Evolutionary conservation across 1,139 yeast species (phyloP).

Genomic region (Blastobotrys indianensis): DNA sequence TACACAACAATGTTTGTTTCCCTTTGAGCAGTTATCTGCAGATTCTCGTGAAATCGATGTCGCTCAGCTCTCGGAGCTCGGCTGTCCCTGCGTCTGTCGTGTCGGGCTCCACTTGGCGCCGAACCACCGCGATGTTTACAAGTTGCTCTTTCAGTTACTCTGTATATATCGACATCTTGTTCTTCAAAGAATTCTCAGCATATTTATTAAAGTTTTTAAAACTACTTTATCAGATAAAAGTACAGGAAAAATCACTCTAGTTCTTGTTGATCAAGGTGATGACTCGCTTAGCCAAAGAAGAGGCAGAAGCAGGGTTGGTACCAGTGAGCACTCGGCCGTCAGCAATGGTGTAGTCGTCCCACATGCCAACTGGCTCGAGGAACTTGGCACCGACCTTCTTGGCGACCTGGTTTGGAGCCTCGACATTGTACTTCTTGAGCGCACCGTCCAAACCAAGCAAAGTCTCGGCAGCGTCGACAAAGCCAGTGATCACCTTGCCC

Average conservation of each 20-base stretch:
- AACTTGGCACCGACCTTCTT: slow-evolving; percentile 43
- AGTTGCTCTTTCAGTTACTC: too few species aligned
- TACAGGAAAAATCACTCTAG: not conserved
- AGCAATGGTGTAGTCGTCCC: slow-evolving; percentile 45
- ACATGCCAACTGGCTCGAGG: slow-evolving; percentile 45
- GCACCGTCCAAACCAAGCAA: slow-evolving; percentile 36
- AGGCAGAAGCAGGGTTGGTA: slow-evolving; percentile 57
- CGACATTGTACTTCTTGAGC: slow-evolving; percentile 35
- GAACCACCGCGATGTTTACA: too few species aligned
- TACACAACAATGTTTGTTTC: too few species aligned
- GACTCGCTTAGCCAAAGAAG: slow-evolving; percentile 7
- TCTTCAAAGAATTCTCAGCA: too few species aligned
- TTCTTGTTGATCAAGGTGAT: slow-evolving; percentile 1
- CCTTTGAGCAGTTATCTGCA: too few species aligned
- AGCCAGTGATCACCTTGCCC: slow-evolving; percentile 55
- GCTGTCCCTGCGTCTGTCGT: too few species aligned
- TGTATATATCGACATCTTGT: too few species aligned
- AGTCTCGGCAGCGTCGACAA: slow-evolving; percentile 52
- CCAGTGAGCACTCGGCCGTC: slow-evolving; percentile 59
- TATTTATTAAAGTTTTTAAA: too few species aligned
- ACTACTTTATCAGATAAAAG: too few species aligned
- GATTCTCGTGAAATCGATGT: too few species aligned
- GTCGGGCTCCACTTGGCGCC: too few species aligned
- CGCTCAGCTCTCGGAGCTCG: too few species aligned
- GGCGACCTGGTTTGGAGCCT: slow-evolving; percentile 33